Evolutionary conservation across 257 asterid species (phyloP), one percentile per base, ranked within the genome.

Genomic region (Echium plantagineum): DNA sequence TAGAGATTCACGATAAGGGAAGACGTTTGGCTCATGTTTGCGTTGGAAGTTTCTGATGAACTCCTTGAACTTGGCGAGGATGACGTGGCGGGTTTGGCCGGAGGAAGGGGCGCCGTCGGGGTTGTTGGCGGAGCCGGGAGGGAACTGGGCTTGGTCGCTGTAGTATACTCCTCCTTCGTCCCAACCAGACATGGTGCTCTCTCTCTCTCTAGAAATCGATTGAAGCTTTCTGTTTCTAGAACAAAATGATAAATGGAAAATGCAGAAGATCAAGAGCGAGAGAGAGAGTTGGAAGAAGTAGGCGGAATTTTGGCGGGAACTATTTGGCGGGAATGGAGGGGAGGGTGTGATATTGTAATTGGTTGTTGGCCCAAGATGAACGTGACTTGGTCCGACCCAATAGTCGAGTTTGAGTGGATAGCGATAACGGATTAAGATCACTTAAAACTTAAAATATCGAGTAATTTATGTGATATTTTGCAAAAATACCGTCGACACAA

Each of bases 121-220:
- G 6, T 74, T 79, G 67, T 76, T 86, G 58, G 63, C 77, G n/a
- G 76, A 77, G 58, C 85, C 82, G 21, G 65, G 86, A 18, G 97
- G 95, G 63, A 82, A 91, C 74, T 88, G 98, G 19, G 98, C 90
- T 66, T 91, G 88, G 81, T 91, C 95, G 75, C 98, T 86, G 85
- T 84, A 88, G 86, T 63, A 81, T 1, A 89, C 71, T 5, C 83
- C 90, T 72, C 98, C 98, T 63, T 88, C 97, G 63, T 91, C 98
- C 94, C 94, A 91, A 4, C 98, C 98, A 15, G 98, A 88, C 95
- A 89, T 83, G 51, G 71, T 67, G 63, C 46, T n/a, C n/a, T n/a
- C 54, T 46, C 55, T 62, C 56, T 65, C 15, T 21, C 38, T 54
- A 3, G 16, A 15, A 42, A 49, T 24, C 31, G 18, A 38, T 49